Percentiles rank a stretch among this genome's conserved stretches.
Evolutionary conservation across 2,329 filamentous ascomycete genomes (phyloP).

Genomic region (Xylaria sp.): DNA sequence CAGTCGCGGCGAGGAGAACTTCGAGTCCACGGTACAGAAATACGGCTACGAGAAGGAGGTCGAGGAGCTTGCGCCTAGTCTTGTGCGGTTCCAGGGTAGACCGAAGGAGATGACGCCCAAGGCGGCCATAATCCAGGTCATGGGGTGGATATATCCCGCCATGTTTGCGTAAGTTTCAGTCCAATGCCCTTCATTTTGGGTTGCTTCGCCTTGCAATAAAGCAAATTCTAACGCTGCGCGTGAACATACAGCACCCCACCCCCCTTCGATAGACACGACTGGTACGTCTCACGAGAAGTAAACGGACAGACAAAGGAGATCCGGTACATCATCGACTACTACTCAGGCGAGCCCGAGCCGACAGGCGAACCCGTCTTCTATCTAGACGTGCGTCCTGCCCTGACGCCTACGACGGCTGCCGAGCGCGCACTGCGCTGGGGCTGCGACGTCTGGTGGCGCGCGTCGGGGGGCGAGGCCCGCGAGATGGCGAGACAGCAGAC

Average conservation of each 20-base stretch:
- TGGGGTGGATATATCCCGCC: conserved; percentile 81
- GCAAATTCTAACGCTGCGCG: conserved; percentile 7
- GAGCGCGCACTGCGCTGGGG: conserved; percentile 90
- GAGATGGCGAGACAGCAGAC: conserved; percentile 51
- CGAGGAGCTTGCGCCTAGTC: conserved; percentile 70
- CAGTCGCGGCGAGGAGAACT: conserved; percentile 75
- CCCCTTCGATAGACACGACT: conserved; percentile 97
- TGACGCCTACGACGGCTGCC: conserved; percentile 80
- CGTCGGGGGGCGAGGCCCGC: conserved; percentile 75
- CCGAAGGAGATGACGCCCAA: conserved; percentile 93
- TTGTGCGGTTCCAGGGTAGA: conserved; percentile 88
- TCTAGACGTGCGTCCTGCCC: conserved; percentile 89
- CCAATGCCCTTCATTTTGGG: neutral
- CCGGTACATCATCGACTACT: conserved; percentile 97
- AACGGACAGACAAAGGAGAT: conserved; percentile 78
- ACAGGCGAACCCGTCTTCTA: conserved; percentile 95
- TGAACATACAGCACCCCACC: conserved; percentile 73
- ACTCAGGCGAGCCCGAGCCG: conserved; percentile 82
- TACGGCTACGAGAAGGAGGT: conserved; percentile 63
- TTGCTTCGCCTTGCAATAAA: too few relatives aligned
- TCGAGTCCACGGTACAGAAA: conserved; percentile 52
- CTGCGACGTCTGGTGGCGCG: conserved; percentile 92
- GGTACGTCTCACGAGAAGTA: conserved; percentile 83
- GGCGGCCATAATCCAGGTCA: conserved; percentile 81
- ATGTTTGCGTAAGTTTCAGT: conserved; percentile 72